Percentiles rank a stretch among this genome's conserved stretches.
Evolutionary conservation across 768 basidiomycete genomes (phyloP).

Genomic region (Asterophora lycoperdoides): DNA sequence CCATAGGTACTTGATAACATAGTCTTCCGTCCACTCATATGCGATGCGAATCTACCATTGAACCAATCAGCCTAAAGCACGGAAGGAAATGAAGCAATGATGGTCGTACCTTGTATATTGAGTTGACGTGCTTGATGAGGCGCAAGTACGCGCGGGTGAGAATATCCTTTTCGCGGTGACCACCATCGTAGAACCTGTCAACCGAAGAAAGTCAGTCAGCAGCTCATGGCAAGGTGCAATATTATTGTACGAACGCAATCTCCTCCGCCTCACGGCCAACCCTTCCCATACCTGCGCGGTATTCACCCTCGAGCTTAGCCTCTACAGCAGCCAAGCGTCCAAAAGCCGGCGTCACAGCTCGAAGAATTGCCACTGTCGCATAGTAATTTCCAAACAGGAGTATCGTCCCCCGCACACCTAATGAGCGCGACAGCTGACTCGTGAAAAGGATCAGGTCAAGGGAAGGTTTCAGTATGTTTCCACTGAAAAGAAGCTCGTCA

Average conservation of each 20-base stretch:
- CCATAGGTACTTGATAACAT: conserved; percentile 96
- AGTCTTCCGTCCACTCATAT: conserved; percentile 96
- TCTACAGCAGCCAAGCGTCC: conserved; percentile 86
- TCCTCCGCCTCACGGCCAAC: conserved; percentile 90
- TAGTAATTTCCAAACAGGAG: conserved; percentile 83
- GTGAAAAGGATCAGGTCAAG: conserved; percentile 92
- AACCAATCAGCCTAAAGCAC: background rate
- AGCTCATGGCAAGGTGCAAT: background rate
- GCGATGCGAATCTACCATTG: conserved; percentile 71
- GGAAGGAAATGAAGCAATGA: background rate
- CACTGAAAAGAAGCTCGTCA: conserved; percentile 40
- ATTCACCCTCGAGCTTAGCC: conserved; percentile 87
- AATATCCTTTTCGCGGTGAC: conserved; percentile 76
- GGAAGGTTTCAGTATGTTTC: conserved; percentile 89
- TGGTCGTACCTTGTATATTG: conserved; percentile 72
- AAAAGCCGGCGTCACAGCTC: conserved; percentile 88
- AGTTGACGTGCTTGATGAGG: conserved; percentile 85
- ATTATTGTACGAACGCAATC: conserved; percentile 60
- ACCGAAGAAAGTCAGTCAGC: background rate
- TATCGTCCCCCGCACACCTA: conserved; percentile 80
- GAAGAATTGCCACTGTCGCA: conserved; percentile 75
- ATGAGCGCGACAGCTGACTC: conserved; percentile 79
- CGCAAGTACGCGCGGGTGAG: conserved; percentile 71
- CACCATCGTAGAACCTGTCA: conserved; percentile 89
- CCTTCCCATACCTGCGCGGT: conserved; percentile 79